Evolutionary conservation across 164 flowering plant genomes (phyloP), one percentile per base, ranked within the genome.

Genomic region (Akebia trifoliata): DNA sequence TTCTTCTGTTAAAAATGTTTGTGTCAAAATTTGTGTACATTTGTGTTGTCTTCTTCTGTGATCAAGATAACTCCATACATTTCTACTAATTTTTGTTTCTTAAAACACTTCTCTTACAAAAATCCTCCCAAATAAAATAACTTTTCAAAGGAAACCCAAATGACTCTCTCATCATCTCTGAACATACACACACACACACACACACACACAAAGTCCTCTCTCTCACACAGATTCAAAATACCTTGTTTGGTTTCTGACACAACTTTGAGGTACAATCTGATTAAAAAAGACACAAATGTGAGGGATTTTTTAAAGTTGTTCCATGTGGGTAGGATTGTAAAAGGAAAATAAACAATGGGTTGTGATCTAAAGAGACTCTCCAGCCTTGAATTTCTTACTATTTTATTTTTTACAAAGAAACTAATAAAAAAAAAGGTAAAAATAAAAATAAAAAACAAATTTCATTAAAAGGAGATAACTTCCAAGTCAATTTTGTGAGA

Each of bases 1-100:
- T 61, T 64, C 56, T 73, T 59, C 49, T 64, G n/a, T n/a, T n/a
- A n/a, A n/a, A n/a, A n/a, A n/a, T n/a, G n/a, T 57, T 62, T 61
- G 73, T 70, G 44, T n/a, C n/a, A n/a, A n/a, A n/a, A n/a, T 69
- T 57, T 72, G 70, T 60, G 52, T 61, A 59, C 84, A 76, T 82
- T 75, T 75, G 52, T 47, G 71, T 68, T 79, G 87, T 82, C 83
- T 73, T 77, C 76, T 83, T 78, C 78, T 78, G 75, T 56, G 52
- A 67, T 61, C 64, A 63, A 56, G 54, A 66, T 10, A 56, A 52
- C 38, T 20, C 57, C 57, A 54, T 39, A 60, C 72, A 66, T 50
- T 67, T 65, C n/a, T n/a, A n/a, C 73, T 76, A 11, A 71, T 52
- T 62, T 63, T 60, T 73, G 71, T 67, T n/a, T n/a, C 24, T 28